A percentile compares a stretch with the other conserved stretches of the same genome.
These are phyloP conservation scores for Fusarium sp. DNA, from an alignment of 2,329 filamentous ascomycete species.

Conservation along the genomic window DNA sequence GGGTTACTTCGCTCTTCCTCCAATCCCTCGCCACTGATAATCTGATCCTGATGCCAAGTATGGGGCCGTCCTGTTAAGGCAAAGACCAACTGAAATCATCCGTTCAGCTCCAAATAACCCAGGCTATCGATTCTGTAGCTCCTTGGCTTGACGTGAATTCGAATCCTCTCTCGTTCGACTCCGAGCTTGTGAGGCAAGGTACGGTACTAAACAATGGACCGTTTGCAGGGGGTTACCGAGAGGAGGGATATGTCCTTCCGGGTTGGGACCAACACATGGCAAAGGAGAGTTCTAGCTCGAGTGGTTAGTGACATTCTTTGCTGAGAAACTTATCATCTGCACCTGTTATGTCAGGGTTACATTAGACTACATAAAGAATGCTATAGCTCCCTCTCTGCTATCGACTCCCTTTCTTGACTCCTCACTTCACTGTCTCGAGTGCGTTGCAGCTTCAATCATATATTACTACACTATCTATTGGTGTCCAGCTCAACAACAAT, in stretches of 20 bases:
- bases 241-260: constrained; percentile 4
- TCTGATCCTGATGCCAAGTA: constrained; percentile 18
- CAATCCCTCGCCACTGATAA: constrained; percentile 33
- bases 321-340: not conserved
- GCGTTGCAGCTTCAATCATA: constrained; percentile 5
- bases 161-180: not conserved
- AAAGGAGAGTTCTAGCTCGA: not conserved
- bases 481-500: constrained; percentile 9
- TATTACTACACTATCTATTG: constrained; percentile 2
- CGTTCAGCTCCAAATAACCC: constrained; percentile 8
- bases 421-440: not conserved
- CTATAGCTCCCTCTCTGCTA: constrained; percentile 2
- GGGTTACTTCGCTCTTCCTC: constrained; percentile 15
- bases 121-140: constrained; percentile 1
- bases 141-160: constrained; percentile 17
- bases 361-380: constrained; percentile 30
- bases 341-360: constrained; percentile 20
- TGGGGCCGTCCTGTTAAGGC: constrained; percentile 21
- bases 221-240: constrained; percentile 7
- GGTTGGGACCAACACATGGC: constrained; percentile 11
- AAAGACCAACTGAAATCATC: constrained; percentile 21
- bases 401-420: not conserved
- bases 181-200: not conserved
- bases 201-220: not conserved
- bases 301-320: not conserved